phyloP scores from a whole-genome alignment of 2,329 filamentous ascomycete genomes.

The Calycina herbarum region DNA sequence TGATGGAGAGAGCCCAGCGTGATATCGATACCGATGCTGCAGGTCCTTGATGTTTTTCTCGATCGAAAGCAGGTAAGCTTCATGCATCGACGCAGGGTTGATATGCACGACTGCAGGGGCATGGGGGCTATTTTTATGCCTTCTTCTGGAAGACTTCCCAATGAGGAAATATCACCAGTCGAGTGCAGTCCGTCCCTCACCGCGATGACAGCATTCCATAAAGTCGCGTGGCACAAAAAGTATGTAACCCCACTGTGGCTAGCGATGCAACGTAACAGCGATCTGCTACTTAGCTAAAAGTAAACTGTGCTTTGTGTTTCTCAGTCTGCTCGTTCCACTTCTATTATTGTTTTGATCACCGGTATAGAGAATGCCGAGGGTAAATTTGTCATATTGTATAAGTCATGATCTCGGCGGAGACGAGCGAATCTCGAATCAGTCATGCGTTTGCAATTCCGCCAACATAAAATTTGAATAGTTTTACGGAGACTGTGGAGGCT shows the following conservation, averaged over 20 bases:
- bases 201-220: background rate
- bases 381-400: background rate
- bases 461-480: background rate
- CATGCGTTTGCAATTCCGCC: too few relatives aligned
- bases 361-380: background rate
- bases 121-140: background rate
- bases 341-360: too few relatives aligned
- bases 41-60: background rate
- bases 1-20: background rate
- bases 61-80: conserved; percentile 1
- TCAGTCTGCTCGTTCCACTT: background rate
- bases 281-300: background rate
- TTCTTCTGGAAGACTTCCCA: conserved; percentile 5
- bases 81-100: conserved; percentile 3
- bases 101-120: background rate
- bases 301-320: background rate
- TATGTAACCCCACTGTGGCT: background rate
- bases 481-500: background rate
- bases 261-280: conserved; percentile 14
- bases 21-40: background rate
- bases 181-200: background rate
- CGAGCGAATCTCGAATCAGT: background rate
- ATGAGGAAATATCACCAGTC: background rate
- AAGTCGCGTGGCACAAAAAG: background rate
- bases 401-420: background rate